A percentile compares a stretch with the other conserved stretches of the same genome.
Evolutionary conservation across 2,329 filamentous ascomycete species (phyloP).

Genomic region (Fusarium palustre): DNA sequence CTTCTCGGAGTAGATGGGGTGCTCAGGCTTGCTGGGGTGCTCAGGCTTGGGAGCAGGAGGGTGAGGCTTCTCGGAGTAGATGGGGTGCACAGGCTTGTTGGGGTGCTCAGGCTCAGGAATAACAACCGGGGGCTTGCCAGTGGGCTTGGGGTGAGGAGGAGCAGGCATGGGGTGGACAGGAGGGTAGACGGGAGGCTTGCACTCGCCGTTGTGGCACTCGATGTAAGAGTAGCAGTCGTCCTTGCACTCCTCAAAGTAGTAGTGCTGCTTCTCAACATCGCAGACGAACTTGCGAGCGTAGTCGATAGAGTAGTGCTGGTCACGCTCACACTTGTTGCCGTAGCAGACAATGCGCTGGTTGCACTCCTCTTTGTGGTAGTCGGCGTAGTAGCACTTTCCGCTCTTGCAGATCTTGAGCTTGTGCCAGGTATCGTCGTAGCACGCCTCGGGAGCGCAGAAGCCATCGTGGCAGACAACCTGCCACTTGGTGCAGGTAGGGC

Average conservation of each 20-base stretch:
- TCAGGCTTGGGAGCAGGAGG: slow-evolving; percentile 6
- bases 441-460: slow-evolving; percentile 48
- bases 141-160: slow-evolving; percentile 14
- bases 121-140: slow-evolving; percentile 21
- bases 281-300: slow-evolving; percentile 51
- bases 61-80: background rate
- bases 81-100: background rate
- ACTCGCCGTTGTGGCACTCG: slow-evolving; percentile 44
- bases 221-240: slow-evolving; percentile 49
- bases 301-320: slow-evolving; percentile 47
- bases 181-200: slow-evolving; percentile 39
- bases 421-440: slow-evolving; percentile 44
- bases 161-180: slow-evolving; percentile 13
- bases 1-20: no score
- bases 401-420: slow-evolving; percentile 52
- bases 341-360: slow-evolving; percentile 53
- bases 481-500: slow-evolving; percentile 44
- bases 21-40: background rate
- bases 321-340: slow-evolving; percentile 47
- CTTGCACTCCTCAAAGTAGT: slow-evolving; percentile 48
- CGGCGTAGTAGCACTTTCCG: slow-evolving; percentile 48
- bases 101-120: slow-evolving; percentile 19
- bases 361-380: slow-evolving; percentile 48
- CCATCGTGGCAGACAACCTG: slow-evolving; percentile 53
- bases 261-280: slow-evolving; percentile 44